Conservation (phyloP, 169 alveolate genomes). For the Cryptosporidium xiaoi region DNA sequence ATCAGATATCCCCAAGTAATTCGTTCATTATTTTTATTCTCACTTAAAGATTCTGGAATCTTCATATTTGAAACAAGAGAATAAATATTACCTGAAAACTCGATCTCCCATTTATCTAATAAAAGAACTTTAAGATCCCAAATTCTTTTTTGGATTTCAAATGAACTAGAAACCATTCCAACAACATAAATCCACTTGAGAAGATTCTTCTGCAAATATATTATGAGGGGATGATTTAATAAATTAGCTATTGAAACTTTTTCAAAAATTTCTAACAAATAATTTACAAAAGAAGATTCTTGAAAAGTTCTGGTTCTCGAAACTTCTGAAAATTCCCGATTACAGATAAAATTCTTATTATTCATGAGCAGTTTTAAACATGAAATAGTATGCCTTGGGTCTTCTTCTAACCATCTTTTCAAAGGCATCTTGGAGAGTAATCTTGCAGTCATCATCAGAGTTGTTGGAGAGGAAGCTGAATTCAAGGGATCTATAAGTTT, state of each 20-base stretch:
- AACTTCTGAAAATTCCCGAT: constrained; percentile 1
- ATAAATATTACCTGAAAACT: constrained; percentile 18
- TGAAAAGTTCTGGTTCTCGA: constrained; percentile 8
- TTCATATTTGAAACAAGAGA: constrained; percentile 24
- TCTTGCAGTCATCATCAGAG: constrained; percentile 10
- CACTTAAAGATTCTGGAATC: constrained; percentile 1
- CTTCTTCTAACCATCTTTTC: constrained; percentile 55
- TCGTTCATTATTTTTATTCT: not conserved
- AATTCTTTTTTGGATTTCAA: constrained; percentile 24
- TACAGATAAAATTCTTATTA: constrained; percentile 15
- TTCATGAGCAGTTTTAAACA: constrained; percentile 39
- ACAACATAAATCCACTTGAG: constrained; percentile 32
- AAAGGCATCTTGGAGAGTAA: constrained; percentile 27
- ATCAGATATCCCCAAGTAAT: constrained; percentile 31
- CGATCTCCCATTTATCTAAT: constrained; percentile 43
- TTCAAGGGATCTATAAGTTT: constrained; percentile 17
- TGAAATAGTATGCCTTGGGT: constrained; percentile 31
- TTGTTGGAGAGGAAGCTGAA: constrained; percentile 10
- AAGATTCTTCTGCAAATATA: constrained; percentile 6
- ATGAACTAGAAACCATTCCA: constrained; percentile 27
- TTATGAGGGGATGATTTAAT: constrained; percentile 23
- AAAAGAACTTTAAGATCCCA: constrained; percentile 51
- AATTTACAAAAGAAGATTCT: constrained; percentile 27
- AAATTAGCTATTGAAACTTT: constrained; percentile 22
- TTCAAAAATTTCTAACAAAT: constrained; percentile 31